Percentiles rank a stretch among this genome's conserved stretches.
Conservation (phyloP, 495 filamentous ascomycete genomes). For the Lichenothelia convexa region DNA sequence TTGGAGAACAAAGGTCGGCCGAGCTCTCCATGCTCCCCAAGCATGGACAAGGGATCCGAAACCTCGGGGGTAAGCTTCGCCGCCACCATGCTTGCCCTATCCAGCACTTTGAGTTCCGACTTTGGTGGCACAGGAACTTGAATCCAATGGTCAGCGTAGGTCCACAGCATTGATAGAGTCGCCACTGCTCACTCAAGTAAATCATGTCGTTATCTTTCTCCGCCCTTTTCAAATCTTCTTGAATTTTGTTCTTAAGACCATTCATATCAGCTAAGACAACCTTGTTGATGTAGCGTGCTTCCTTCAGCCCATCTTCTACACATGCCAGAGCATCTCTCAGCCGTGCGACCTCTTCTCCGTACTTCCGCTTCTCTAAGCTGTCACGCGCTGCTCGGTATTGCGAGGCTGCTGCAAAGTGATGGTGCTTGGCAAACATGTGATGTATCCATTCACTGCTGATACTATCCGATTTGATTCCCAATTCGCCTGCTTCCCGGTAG, state of each 20-base stretch:
- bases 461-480: constrained; percentile 68
- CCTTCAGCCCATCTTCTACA: constrained; percentile 73
- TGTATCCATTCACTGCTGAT: constrained; percentile 96
- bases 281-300: constrained; percentile 71
- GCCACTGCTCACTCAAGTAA: constrained; percentile 68
- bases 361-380: constrained; percentile 81
- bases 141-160: too few species aligned
- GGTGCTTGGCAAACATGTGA: constrained; percentile 91
- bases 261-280: constrained; percentile 67
- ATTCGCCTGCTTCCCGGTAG: constrained; percentile 69
- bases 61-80: constrained; percentile 67
- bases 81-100: constrained; percentile 75
- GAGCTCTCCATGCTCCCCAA: constrained; percentile 62
- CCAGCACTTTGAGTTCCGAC: constrained; percentile 68
- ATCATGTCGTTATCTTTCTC: constrained; percentile 96
- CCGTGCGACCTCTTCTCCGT: constrained; percentile 88
- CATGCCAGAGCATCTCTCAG: constrained; percentile 64
- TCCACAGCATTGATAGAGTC: constrained; percentile 1
- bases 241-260: constrained; percentile 60
- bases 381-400: constrained; percentile 90
- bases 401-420: constrained; percentile 91
- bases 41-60: constrained; percentile 54
- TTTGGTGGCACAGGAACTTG: constrained; percentile 74
- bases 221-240: constrained; percentile 75
- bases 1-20: constrained; percentile 77